These are phyloP conservation scores for Aspergillus costaricaensis DNA, from an alignment of 2,329 filamentous ascomycete species.

Conservation along the genomic window DNA sequence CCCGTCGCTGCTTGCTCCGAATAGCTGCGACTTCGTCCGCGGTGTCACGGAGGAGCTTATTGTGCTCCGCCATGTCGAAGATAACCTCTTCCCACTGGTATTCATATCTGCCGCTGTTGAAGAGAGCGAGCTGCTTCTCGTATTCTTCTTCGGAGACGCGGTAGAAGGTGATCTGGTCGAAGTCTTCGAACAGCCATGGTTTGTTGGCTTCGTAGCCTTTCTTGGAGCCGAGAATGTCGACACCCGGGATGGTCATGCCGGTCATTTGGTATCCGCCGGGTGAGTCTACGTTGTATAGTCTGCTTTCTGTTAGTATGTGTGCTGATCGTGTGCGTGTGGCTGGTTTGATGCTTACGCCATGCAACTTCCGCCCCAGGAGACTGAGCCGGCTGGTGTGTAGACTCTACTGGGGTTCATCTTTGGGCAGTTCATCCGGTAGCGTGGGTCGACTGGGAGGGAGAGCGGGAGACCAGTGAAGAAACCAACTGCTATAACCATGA, in stretches of 20 bases:
- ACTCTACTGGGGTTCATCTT: conserved; percentile 61
- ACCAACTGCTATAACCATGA: conserved; percentile 57
- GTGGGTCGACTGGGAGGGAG: conserved; percentile 56
- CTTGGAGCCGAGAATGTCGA: conserved; percentile 57
- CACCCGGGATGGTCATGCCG: conserved; percentile 55
- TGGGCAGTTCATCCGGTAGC: conserved; percentile 55
- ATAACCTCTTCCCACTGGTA: conserved; percentile 53
- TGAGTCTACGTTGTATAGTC: conserved; percentile 58
- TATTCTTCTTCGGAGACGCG: conserved; percentile 56
- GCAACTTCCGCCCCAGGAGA: conserved; percentile 59
- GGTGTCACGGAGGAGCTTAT: conserved; percentile 50
- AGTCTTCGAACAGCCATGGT: conserved; percentile 60
- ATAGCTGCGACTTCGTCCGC: conserved; percentile 52
- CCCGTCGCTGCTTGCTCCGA: conserved; percentile 47
- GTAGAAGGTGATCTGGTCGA: conserved; percentile 60
- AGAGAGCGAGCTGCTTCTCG: conserved; percentile 50
- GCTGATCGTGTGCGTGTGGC: not conserved
- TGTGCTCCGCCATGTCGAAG: conserved; percentile 61
- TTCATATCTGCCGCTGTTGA: conserved; percentile 54
- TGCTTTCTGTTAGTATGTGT: conserved; percentile 14
- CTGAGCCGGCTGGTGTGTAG: conserved; percentile 59
- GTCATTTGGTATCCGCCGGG: conserved; percentile 60
- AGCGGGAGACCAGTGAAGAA: conserved; percentile 59
- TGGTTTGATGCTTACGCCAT: conserved; percentile 39
- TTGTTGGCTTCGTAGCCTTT: conserved; percentile 47